Conservation (phyloP, 2,329 filamentous ascomycete genomes). For the Teratosphaeria zuluensis region DNA sequence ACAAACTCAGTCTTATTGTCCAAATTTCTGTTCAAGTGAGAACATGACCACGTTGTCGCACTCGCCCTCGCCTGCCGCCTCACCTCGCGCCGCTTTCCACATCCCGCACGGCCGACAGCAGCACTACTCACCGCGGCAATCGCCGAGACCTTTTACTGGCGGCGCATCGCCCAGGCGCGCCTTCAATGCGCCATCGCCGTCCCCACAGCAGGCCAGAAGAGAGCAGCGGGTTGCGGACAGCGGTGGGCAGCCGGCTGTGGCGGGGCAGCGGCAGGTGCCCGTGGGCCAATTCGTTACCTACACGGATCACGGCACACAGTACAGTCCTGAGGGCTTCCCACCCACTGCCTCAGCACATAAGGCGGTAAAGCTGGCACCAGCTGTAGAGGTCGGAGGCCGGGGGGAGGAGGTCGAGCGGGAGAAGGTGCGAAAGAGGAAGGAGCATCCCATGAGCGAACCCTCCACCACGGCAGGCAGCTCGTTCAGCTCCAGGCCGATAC, state of each 20-base stretch:
- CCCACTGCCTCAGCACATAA: constrained; percentile 28
- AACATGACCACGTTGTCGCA: constrained; percentile 4
- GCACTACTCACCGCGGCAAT: constrained; percentile 4
- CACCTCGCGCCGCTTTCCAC: constrained; percentile 18
- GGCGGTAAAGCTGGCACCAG: neutral
- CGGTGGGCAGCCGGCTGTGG: neutral
- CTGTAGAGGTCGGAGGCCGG: constrained; percentile 8
- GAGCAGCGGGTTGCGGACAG: neutral
- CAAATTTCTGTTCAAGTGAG: neutral
- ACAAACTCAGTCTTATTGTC: neutral
- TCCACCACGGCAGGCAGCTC: neutral
- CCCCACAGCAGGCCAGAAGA: neutral
- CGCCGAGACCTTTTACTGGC: constrained; percentile 4
- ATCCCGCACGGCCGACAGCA: constrained; percentile 1
- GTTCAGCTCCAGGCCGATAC: neutral
- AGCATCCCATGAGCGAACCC: neutral
- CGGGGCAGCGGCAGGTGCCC: neutral
- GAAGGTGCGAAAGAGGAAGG: constrained; percentile 1
- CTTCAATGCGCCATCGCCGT: constrained; percentile 5
- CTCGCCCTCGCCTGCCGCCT: constrained; percentile 22
- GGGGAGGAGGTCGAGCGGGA: neutral
- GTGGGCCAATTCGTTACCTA: constrained; percentile 6
- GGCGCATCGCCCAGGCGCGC: constrained; percentile 3
- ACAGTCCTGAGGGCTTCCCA: constrained; percentile 41
- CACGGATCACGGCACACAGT: constrained; percentile 45